Percentiles rank a stretch among this genome's conserved stretches.
These are phyloP conservation scores for Pythium dissotocum DNA, from an alignment of 352 stramenopile genomes.

Conservation along the genomic window DNA sequence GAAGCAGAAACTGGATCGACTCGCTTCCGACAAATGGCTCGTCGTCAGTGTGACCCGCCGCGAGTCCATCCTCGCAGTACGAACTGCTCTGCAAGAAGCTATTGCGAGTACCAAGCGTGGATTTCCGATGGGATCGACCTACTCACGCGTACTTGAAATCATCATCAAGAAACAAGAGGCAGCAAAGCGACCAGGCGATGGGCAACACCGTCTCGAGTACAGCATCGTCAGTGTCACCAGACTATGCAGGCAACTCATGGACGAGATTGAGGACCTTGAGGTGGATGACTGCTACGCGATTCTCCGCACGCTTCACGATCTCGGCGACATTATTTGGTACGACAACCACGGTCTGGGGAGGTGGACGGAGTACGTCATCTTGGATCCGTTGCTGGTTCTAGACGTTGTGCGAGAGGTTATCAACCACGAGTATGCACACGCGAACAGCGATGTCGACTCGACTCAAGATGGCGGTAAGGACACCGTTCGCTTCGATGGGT, in stretches of 20 bases:
- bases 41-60: not conserved
- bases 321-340: constrained; percentile 28
- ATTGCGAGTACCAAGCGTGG: too few species aligned
- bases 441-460: too few species aligned
- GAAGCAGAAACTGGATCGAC: too few species aligned
- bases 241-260: constrained; percentile 9
- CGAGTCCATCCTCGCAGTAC: too few species aligned
- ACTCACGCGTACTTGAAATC: not conserved
- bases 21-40: too few species aligned
- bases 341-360: constrained; percentile 11
- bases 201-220: too few species aligned
- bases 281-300: constrained; percentile 17
- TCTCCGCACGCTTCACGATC: constrained; percentile 20
- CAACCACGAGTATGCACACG: constrained; percentile 21
- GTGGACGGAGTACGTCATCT: constrained; percentile 13
- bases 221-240: too few species aligned
- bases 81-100: too few species aligned
- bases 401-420: constrained; percentile 33
- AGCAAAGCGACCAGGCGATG: not conserved
- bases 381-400: constrained; percentile 33
- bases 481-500: too few species aligned
- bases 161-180: not conserved
- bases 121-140: not conserved
- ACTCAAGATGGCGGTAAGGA: too few species aligned
- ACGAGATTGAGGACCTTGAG: constrained; percentile 17